phyloP scores from a whole-genome alignment of 768 basidiomycete species.

The Xanthoconium purpureum region DNA sequence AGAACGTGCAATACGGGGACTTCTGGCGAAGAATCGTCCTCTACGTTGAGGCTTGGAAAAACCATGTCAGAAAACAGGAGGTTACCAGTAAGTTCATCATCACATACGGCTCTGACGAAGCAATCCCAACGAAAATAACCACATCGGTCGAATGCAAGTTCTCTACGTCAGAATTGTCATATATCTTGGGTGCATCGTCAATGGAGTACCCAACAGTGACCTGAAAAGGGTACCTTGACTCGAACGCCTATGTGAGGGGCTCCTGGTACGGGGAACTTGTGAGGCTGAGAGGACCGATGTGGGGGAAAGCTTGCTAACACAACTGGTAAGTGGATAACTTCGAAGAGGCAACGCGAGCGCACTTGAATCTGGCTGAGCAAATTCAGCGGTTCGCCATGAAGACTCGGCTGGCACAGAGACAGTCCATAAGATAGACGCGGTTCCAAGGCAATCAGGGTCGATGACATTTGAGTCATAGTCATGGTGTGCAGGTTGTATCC shows the following conservation, averaged over 20 bases:
- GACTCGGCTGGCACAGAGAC: slow-evolving; percentile 70
- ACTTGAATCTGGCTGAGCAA: slow-evolving; percentile 21
- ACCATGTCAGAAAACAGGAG: slow-evolving; percentile 14
- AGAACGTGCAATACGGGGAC: slow-evolving; percentile 72
- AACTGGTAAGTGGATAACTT: not conserved
- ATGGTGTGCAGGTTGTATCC: slow-evolving; percentile 40
- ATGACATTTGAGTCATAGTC: slow-evolving; percentile 19
- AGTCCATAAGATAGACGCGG: slow-evolving; percentile 68
- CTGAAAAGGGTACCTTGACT: slow-evolving; percentile 51
- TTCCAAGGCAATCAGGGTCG: slow-evolving; percentile 53
- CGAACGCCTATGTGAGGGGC: slow-evolving; percentile 64
- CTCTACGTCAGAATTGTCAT: slow-evolving; percentile 45
- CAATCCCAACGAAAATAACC: slow-evolving; percentile 70
- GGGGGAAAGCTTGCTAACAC: slow-evolving; percentile 23
- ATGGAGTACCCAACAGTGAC: not conserved
- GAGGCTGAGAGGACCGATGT: slow-evolving; percentile 35
- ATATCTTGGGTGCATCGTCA: slow-evolving; percentile 44
- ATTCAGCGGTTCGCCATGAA: slow-evolving; percentile 47
- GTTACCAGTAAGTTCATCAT: not conserved
- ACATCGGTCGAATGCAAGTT: slow-evolving; percentile 60
- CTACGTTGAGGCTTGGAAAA: slow-evolving; percentile 36
- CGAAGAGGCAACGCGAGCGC: slow-evolving; percentile 10
- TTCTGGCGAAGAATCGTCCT: slow-evolving; percentile 34
- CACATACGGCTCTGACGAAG: slow-evolving; percentile 62
- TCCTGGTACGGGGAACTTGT: slow-evolving; percentile 64